These are phyloP conservation scores for Colletotrichum ledebouriae DNA, from an alignment of 2,329 filamentous ascomycete genomes.

Conservation along the genomic window DNA sequence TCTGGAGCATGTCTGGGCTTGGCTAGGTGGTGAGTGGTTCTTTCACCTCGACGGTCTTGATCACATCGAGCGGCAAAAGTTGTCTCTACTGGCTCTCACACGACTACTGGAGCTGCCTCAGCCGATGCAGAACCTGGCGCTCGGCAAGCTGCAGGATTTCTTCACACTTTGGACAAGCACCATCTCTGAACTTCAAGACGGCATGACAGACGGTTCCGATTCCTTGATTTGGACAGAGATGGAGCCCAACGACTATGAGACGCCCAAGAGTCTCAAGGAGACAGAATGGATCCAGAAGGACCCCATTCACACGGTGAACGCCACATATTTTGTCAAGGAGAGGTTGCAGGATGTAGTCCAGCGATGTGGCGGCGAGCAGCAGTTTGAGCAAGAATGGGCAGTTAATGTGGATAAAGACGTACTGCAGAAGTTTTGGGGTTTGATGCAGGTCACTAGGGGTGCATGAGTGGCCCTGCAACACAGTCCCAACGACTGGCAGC, in stretches of 20 bases:
- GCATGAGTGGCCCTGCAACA: conserved; percentile 7
- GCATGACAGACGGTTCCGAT: conserved; percentile 65
- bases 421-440: conserved; percentile 68
- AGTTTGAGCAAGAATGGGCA: conserved; percentile 77
- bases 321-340: conserved; percentile 74
- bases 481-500: not conserved
- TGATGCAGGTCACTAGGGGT: conserved; percentile 21
- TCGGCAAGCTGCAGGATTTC: conserved; percentile 77
- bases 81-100: conserved; percentile 80
- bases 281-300: conserved; percentile 70
- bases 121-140: conserved; percentile 68
- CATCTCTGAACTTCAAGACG: conserved; percentile 74
- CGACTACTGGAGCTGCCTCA: conserved; percentile 75
- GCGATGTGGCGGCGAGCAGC: conserved; percentile 72
- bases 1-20: conserved; percentile 68
- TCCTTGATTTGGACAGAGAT: conserved; percentile 62
- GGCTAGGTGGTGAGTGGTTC: conserved; percentile 76
- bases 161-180: conserved; percentile 82
- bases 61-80: conserved; percentile 74
- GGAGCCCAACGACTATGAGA: conserved; percentile 66
- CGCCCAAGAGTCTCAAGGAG: conserved; percentile 66
- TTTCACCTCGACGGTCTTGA: conserved; percentile 76
- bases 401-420: conserved; percentile 83
- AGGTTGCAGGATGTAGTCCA: conserved; percentile 71
- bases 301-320: conserved; percentile 75